Percentiles rank a stretch among this genome's conserved stretches.
These are phyloP conservation scores for Inga laurina DNA, from an alignment of 306 rosid species.

Conservation along the genomic window DNA sequence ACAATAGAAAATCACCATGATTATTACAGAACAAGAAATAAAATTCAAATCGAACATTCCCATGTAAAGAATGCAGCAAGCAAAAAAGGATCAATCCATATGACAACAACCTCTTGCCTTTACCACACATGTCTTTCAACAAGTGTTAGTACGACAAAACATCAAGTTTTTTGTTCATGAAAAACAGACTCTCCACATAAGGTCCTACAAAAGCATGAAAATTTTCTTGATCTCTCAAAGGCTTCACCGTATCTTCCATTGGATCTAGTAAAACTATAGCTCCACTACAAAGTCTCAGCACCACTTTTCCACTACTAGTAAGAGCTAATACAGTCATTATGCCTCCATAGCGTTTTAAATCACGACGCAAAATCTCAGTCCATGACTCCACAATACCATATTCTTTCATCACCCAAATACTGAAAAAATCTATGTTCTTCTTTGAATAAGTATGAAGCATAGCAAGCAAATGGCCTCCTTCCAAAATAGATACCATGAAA, in stretches of 20 bases:
- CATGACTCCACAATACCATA: neutral
- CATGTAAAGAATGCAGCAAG: neutral
- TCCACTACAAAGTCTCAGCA: neutral
- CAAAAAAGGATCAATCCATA: neutral
- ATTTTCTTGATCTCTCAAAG: neutral
- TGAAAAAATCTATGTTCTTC: neutral
- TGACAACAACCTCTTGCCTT: neutral
- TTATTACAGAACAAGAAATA: neutral
- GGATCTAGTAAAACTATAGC: neutral
- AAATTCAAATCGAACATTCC: neutral
- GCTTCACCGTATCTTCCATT: neutral
- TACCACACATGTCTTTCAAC: neutral
- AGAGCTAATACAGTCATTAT: neutral
- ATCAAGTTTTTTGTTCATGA: neutral
- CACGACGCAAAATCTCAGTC: neutral
- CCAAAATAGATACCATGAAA: neutral
- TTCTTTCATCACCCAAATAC: constrained; percentile 9
- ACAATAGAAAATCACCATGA: neutral
- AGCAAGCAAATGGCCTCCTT: neutral
- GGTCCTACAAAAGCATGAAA: neutral
- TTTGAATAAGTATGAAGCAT: neutral
- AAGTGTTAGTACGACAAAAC: neutral
- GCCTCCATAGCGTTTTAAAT: neutral
- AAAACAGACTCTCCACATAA: constrained; percentile 14
- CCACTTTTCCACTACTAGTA: neutral